A percentile compares a stretch with the other conserved stretches of the same genome.
These are phyloP conservation scores for Alternaria conjuncta DNA, from an alignment of 2,329 filamentous ascomycete genomes.

Conservation along the genomic window DNA sequence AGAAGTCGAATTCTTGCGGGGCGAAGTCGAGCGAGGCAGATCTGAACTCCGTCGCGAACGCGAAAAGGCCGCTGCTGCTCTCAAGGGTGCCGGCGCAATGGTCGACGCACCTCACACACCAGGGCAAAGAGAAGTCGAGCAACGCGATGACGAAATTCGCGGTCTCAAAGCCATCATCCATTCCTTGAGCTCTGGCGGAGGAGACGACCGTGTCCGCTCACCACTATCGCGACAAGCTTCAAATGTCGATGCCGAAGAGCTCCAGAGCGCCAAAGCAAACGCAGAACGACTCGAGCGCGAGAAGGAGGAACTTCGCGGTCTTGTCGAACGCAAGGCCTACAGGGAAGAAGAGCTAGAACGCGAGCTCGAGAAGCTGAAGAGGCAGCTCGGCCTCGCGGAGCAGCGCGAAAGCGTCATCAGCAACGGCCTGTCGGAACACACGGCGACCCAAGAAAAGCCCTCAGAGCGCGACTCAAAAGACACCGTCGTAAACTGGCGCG, in stretches of 20 bases:
- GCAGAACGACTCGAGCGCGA: slow-evolving; percentile 79
- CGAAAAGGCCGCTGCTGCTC: slow-evolving; percentile 74
- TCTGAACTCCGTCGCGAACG: slow-evolving; percentile 87
- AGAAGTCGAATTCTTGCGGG: slow-evolving; percentile 92
- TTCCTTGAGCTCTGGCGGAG: slow-evolving; percentile 78
- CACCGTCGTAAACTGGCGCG: slow-evolving; percentile 66
- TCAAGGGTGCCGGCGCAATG: slow-evolving; percentile 61
- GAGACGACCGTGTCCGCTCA: slow-evolving; percentile 49
- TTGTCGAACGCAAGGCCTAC: slow-evolving; percentile 73
- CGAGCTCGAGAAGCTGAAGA: slow-evolving; percentile 70
- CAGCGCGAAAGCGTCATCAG: slow-evolving; percentile 62
- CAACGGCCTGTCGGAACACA: slow-evolving; percentile 59
- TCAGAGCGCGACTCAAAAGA: slow-evolving; percentile 71
- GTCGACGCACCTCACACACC: slow-evolving; percentile 49
- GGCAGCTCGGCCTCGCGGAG: slow-evolving; percentile 43
- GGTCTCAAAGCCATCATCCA: slow-evolving; percentile 98
- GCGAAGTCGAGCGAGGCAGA: slow-evolving; percentile 90
- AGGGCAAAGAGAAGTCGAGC: slow-evolving; percentile 77
- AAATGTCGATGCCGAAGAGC: slow-evolving; percentile 50
- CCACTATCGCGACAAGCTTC: slow-evolving; percentile 40
- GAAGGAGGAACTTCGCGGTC: slow-evolving; percentile 75
- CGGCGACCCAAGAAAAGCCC: slow-evolving; percentile 56
- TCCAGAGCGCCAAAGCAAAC: slow-evolving; percentile 64
- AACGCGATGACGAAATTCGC: slow-evolving; percentile 96
- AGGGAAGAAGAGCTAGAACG: slow-evolving; percentile 87